Evolutionary conservation across 2,329 filamentous ascomycete genomes (phyloP).

Genomic region (Alternaria longipes): DNA sequence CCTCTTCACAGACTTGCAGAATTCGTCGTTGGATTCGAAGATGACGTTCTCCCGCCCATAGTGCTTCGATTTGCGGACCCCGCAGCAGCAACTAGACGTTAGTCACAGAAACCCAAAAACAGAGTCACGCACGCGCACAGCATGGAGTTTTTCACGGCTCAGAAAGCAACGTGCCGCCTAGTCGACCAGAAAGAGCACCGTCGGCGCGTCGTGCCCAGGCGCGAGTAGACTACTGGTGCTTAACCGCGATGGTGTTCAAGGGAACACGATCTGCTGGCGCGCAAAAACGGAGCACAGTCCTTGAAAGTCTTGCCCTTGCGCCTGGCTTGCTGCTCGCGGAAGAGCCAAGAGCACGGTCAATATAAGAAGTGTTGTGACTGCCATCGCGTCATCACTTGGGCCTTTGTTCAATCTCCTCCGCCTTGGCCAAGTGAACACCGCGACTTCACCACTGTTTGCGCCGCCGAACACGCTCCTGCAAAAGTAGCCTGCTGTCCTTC

Average conservation of each 20-base stretch:
- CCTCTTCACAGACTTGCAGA: neutral
- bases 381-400: constrained; percentile 25
- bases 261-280: constrained; percentile 24
- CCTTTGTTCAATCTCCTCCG: constrained; percentile 22
- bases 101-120: constrained; percentile 37
- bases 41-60: constrained; percentile 12
- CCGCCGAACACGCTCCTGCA: neutral
- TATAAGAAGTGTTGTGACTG: constrained; percentile 24
- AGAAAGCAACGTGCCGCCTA: constrained; percentile 18
- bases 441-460: neutral
- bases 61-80: constrained; percentile 18
- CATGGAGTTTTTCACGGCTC: constrained; percentile 19
- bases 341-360: constrained; percentile 23
- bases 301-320: constrained; percentile 21
- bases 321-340: constrained; percentile 24
- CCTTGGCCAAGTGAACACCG: constrained; percentile 13
- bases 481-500: neutral
- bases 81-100: constrained; percentile 32
- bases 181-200: constrained; percentile 22
- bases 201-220: constrained; percentile 37
- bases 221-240: constrained; percentile 29
- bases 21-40: neutral
- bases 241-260: constrained; percentile 36
- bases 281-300: constrained; percentile 17
- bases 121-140: constrained; percentile 32